phyloP scores from a whole-genome alignment of 2,329 filamentous ascomycete genomes.

The Stachybotrys chlorohalonatus region DNA sequence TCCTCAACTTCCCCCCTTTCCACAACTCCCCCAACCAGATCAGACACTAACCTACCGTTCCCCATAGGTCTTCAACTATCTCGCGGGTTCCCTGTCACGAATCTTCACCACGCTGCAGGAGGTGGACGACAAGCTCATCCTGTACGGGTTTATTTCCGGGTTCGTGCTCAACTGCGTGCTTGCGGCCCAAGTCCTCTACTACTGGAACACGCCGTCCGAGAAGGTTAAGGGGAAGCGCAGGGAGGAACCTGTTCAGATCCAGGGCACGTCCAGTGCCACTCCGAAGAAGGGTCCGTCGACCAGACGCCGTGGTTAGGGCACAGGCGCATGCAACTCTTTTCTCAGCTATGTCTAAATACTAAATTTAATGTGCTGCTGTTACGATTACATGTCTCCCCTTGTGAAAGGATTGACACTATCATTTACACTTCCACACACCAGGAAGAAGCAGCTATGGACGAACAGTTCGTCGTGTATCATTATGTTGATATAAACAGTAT shows the following conservation, averaged over 20 bases:
- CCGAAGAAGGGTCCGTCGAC: conserved; percentile 34
- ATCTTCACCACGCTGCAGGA: conserved; percentile 98
- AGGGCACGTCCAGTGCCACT: conserved; percentile 15
- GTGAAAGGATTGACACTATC: too few relatives aligned
- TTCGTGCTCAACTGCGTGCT: conserved; percentile 85
- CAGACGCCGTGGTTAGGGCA: conserved; percentile 29
- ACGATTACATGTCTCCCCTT: too few relatives aligned
- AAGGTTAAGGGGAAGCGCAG: conserved; percentile 35
- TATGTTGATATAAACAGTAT: too few relatives aligned
- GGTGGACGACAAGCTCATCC: conserved; percentile 91
- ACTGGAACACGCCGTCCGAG: conserved; percentile 69
- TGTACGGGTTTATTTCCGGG: conserved; percentile 88
- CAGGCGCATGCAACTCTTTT: background rate
- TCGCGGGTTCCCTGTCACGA: conserved; percentile 81
- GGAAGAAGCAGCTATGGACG: too few relatives aligned
- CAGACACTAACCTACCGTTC: background rate
- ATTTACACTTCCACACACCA: too few relatives aligned
- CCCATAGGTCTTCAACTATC: conserved; percentile 90
- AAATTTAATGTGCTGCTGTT: too few relatives aligned
- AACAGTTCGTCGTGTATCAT: too few relatives aligned
- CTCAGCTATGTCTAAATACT: background rate
- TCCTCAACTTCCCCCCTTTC: conserved; percentile 8
- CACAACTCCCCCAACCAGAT: background rate
- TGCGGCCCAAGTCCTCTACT: conserved; percentile 86
- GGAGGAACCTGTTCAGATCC: conserved; percentile 16